phyloP scores from a whole-genome alignment of 768 basidiomycete genomes.

The Thelephora ganbajun region DNA sequence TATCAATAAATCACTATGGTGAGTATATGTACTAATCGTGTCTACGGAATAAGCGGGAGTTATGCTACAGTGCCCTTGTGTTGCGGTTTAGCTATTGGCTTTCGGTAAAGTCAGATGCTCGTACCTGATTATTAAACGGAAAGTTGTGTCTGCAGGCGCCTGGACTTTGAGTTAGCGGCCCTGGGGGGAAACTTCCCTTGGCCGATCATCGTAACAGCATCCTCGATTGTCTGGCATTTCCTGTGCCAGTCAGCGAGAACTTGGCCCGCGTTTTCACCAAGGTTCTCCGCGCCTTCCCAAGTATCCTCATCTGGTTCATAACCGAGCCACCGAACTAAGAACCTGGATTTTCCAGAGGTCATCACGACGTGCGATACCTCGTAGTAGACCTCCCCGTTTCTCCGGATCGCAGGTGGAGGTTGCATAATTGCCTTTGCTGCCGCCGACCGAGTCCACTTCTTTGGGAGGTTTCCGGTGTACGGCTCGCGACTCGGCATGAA shows the following conservation, averaged over 20 bases:
- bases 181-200: too few relatives aligned
- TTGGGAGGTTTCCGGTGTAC: slow-evolving; percentile 15
- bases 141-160: too few relatives aligned
- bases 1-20: too few relatives aligned
- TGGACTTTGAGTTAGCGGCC: too few relatives aligned
- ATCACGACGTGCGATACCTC: slow-evolving; percentile 19
- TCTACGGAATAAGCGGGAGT: too few relatives aligned
- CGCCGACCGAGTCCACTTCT: slow-evolving; percentile 10
- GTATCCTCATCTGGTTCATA: slow-evolving; percentile 17
- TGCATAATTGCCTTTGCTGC: slow-evolving; percentile 3
- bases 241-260: slow-evolving; percentile 12
- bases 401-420: slow-evolving; percentile 9
- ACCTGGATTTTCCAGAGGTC: slow-evolving; percentile 10
- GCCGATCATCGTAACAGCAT: background rate
- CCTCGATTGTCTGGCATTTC: slow-evolving; percentile 8
- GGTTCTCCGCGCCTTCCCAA: slow-evolving; percentile 10
- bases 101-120: too few relatives aligned
- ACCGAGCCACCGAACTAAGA: slow-evolving; percentile 17
- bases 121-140: too few relatives aligned
- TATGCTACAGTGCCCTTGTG: too few relatives aligned
- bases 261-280: slow-evolving; percentile 12
- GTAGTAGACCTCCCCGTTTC: slow-evolving; percentile 12
- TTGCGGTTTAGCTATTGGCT: too few relatives aligned
- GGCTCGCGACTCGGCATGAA: slow-evolving; percentile 10
- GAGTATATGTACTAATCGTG: too few relatives aligned